Conservation (phyloP, 2,329 filamentous ascomycete genomes). For the Fusarium phyllophilum region DNA sequence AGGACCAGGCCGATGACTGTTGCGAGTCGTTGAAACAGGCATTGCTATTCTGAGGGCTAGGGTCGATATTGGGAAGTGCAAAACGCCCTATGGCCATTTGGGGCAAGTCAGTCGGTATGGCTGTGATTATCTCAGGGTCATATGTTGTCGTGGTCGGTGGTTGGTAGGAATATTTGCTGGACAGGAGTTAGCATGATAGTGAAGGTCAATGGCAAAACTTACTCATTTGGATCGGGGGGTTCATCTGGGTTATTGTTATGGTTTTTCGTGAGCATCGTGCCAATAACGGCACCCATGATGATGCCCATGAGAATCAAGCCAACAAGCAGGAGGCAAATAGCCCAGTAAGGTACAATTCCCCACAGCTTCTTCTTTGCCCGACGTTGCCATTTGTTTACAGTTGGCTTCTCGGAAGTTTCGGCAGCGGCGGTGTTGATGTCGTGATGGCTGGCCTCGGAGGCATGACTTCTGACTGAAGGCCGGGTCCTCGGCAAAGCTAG, state of each 20-base stretch:
- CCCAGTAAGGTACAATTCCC: slow-evolving; percentile 71
- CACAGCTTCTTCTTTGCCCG: slow-evolving; percentile 65
- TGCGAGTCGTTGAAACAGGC: slow-evolving; percentile 67
- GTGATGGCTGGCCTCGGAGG: slow-evolving; percentile 62
- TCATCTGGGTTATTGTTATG: slow-evolving; percentile 6
- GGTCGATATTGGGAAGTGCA: slow-evolving; percentile 63
- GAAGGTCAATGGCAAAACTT: neutral
- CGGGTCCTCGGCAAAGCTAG: slow-evolving; percentile 61
- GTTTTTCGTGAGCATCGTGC: slow-evolving; percentile 52
- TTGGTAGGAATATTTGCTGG: slow-evolving; percentile 33
- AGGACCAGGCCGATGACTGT: slow-evolving; percentile 71
- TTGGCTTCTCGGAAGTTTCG: slow-evolving; percentile 59
- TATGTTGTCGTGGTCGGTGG: slow-evolving; percentile 51
- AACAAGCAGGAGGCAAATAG: slow-evolving; percentile 61
- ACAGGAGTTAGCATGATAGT: slow-evolving; percentile 4
- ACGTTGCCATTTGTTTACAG: slow-evolving; percentile 61
- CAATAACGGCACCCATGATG: slow-evolving; percentile 67
- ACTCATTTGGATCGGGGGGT: slow-evolving; percentile 17
- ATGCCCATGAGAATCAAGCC: slow-evolving; percentile 63
- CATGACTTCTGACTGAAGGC: slow-evolving; percentile 60
- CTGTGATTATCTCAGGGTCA: slow-evolving; percentile 62
- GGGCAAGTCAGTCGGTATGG: slow-evolving; percentile 61
- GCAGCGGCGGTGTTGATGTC: slow-evolving; percentile 64
- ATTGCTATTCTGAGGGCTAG: slow-evolving; percentile 57
- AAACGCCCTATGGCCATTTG: slow-evolving; percentile 66